A percentile compares a stretch with the other conserved stretches of the same genome.
phyloP scores from a whole-genome alignment of 2,329 filamentous ascomycete genomes.

The Botrytis sinoallii region DNA sequence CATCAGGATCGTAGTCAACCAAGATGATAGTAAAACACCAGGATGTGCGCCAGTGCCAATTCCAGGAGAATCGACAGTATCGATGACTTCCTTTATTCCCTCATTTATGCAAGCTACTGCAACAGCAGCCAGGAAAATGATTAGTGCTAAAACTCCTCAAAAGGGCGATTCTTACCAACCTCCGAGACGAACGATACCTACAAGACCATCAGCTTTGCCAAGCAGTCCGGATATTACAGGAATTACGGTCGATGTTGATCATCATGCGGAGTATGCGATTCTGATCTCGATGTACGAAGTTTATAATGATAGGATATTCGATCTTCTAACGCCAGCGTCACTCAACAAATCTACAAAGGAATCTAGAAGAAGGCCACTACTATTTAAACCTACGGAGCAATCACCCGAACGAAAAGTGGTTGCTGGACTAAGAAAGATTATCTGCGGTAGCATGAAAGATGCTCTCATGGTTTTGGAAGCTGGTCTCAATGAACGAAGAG shows the following conservation, averaged over 20 bases:
- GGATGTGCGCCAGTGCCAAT: conserved; percentile 20
- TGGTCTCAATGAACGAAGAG: conserved; percentile 79
- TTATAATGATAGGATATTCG: conserved; percentile 97
- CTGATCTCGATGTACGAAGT: conserved; percentile 98
- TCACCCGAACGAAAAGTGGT: conserved; percentile 93
- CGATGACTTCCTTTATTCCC: conserved; percentile 27
- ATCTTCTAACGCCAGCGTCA: conserved; percentile 69
- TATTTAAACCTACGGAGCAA: conserved; percentile 89
- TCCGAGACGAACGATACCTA: conserved; percentile 58
- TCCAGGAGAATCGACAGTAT: conserved; percentile 21
- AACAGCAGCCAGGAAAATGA: conserved; percentile 35
- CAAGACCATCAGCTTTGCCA: conserved; percentile 68
- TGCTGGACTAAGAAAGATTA: conserved; percentile 83
- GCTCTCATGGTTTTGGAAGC: conserved; percentile 88
- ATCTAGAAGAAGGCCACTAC: conserved; percentile 69
- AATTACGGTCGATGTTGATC: conserved; percentile 64
- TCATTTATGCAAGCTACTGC: conserved; percentile 36
- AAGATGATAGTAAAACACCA: conserved; percentile 19
- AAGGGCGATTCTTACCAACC: conserved; percentile 55
- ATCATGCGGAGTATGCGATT: conserved; percentile 76
- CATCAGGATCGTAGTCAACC: conserved; percentile 28
- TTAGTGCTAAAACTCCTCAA: conserved; percentile 39
- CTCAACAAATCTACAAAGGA: conserved; percentile 64
- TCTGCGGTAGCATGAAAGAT: conserved; percentile 78
- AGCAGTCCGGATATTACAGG: conserved; percentile 71